Evolutionary conservation across 1,284 basidiomycete genomes (phyloP), one percentile per base, ranked within the genome.

Genomic region (Cutaneotrichosporon arboriforme): DNA sequence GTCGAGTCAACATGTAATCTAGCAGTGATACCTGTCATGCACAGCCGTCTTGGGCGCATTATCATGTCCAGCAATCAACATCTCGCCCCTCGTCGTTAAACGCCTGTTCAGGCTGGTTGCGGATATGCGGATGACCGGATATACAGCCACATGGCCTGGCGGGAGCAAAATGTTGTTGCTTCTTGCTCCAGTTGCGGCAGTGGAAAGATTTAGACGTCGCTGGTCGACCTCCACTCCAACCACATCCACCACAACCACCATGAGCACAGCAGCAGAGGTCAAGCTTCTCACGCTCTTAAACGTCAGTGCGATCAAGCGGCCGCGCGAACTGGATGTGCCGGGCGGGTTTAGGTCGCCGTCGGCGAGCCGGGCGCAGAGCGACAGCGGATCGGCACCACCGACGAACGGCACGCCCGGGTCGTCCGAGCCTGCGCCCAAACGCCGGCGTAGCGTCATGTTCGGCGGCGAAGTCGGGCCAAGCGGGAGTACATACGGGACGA

Each of bases 251-350:
- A 45, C 17, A 21, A 17, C 43, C 34, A 54, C 41, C 46, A 63
- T 72, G 64, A 76, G 79, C 9, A 82, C 85, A n/a, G 85, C 84
- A 2, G 87, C 86, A 41, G 68, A 75, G 46, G 59, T 77, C 59
- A 85, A 85, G 58, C 83, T 98, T 2, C 76, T 97, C 37, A 98
- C 96, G 0, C 82, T 98, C 1, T 81, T 98, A 26, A 98, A 99
- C 73, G 90, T 97, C 2, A 90, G 88, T 45, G 88, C 91, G 0
- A 83, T 77, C 26, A 78, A 84, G 68, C 74, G 79, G 58, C 72
- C 76, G 44, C 52, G 53, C 61, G 73, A 51, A 73, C 79, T 51
- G 77, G 81, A 64, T 49, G 41, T 61, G 20, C 62, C 72, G 52
- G 52, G 76, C 61, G 57, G 82, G 72, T 43, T 64, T 77, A 31